A percentile compares a stretch with the other conserved stretches of the same genome.
Evolutionary conservation across 2,329 filamentous ascomycete species (phyloP).

Genomic region (Botryotinia calthae): DNA sequence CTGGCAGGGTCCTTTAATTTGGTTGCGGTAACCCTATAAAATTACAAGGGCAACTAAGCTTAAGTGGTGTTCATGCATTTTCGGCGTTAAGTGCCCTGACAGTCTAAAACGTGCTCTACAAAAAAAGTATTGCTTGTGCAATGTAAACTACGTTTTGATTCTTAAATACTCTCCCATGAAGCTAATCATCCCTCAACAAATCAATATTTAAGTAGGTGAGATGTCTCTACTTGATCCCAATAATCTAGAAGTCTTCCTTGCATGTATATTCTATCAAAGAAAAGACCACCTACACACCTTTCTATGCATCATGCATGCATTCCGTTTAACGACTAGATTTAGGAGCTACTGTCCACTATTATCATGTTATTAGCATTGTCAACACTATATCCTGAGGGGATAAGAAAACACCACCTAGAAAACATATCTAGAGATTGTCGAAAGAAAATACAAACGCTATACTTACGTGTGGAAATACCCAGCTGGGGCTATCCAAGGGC

Average conservation of each 20-base stretch:
- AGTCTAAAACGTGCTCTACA: not conserved
- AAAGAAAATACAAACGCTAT: constrained; percentile 37
- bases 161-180: not conserved
- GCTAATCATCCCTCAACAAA: not conserved
- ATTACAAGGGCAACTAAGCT: not conserved
- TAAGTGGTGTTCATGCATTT: not conserved
- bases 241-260: not conserved
- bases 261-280: not conserved
- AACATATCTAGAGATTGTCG: too few species aligned
- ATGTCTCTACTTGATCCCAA: not conserved
- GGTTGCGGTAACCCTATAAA: not conserved
- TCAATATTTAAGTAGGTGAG: not conserved
- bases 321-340: not conserved
- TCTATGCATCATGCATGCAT: not conserved
- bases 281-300: not conserved
- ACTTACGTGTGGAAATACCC: constrained; percentile 34
- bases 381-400: not conserved
- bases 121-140: not conserved
- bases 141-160: not conserved
- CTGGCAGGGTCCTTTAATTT: not conserved
- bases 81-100: not conserved
- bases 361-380: not conserved
- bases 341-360: constrained; percentile 13
- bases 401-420: not conserved
- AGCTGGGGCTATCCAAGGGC: constrained; percentile 25